A percentile compares a stretch with the other conserved stretches of the same genome.
Evolutionary conservation across 1,139 yeast genomes (phyloP).

Genomic region (Yamadazyma sp.): DNA sequence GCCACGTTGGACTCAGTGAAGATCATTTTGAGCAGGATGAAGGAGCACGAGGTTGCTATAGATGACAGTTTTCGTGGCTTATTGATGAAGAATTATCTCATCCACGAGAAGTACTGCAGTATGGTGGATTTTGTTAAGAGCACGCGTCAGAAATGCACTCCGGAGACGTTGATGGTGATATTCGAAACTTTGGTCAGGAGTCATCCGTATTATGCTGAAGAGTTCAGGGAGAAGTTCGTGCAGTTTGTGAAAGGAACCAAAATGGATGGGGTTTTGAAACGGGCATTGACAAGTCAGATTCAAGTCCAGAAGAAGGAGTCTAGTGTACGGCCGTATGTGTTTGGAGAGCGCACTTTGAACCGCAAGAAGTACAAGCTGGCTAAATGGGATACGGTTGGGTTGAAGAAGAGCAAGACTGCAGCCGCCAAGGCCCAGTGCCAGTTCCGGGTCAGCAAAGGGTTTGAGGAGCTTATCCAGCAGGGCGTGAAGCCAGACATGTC

Average conservation of each 20-base stretch:
- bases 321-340: conserved; percentile 29
- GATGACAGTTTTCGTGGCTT: conserved; percentile 19
- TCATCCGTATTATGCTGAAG: conserved; percentile 33
- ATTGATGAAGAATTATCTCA: conserved; percentile 24
- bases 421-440: conserved; percentile 22
- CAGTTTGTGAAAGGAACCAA: conserved; percentile 22
- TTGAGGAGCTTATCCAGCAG: conserved; percentile 29
- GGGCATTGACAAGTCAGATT: conserved; percentile 12
- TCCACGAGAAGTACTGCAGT: conserved; percentile 26
- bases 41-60: conserved; percentile 21
- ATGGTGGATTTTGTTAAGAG: conserved; percentile 25
- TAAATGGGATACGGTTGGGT: conserved; percentile 14
- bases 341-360: conserved; percentile 18
- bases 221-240: conserved; percentile 23
- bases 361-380: conserved; percentile 15
- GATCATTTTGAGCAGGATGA: conserved; percentile 24
- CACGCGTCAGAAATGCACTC: conserved; percentile 9
- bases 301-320: conserved; percentile 27
- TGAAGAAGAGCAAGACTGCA: not conserved
- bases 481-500: conserved; percentile 39
- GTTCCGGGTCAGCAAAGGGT: conserved; percentile 36
- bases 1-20: conserved; percentile 24
- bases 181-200: conserved; percentile 33
- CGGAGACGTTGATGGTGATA: conserved; percentile 12
- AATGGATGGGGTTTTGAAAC: conserved; percentile 4